A percentile compares a stretch with the other conserved stretches of the same genome.
These are phyloP conservation scores for Kappamyces sp. DNA, from an alignment of 192 early-diverging fungal genomes.

Conservation along the genomic window DNA sequence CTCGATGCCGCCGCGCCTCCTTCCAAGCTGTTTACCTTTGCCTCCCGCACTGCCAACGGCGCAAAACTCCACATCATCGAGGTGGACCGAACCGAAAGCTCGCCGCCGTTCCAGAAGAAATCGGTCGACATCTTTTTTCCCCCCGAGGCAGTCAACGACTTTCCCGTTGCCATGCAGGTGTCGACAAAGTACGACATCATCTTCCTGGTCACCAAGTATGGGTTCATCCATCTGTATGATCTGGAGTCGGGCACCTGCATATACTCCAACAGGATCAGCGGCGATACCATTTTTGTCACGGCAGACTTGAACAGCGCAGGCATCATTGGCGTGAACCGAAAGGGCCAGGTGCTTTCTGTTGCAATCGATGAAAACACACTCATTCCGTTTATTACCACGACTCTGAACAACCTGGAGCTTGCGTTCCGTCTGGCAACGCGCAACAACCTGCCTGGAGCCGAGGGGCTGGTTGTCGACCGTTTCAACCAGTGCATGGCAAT, in stretches of 20 bases:
- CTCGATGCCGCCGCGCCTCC: constrained; percentile 72
- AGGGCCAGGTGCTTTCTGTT: constrained; percentile 95
- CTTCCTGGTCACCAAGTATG: constrained; percentile 95
- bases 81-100: constrained; percentile 90
- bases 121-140: constrained; percentile 94
- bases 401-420: constrained; percentile 78
- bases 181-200: constrained; percentile 91
- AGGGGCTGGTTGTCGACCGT: constrained; percentile 83
- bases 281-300: constrained; percentile 98
- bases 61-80: constrained; percentile 96
- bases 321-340: constrained; percentile 92
- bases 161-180: constrained; percentile 96
- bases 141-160: constrained; percentile 89
- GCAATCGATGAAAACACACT: constrained; percentile 84
- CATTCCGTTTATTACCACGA: constrained; percentile 84
- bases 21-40: constrained; percentile 90
- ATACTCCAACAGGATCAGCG: constrained; percentile 96
- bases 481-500: constrained; percentile 79
- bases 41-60: constrained; percentile 70
- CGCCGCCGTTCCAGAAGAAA: constrained; percentile 83
- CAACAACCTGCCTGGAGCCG: constrained; percentile 86
- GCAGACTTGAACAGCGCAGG: constrained; percentile 82
- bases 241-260: constrained; percentile 90
- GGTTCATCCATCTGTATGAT: constrained; percentile 96
- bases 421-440: constrained; percentile 86